Percentiles rank a stretch among this genome's conserved stretches.
Conservation (phyloP, 2,329 filamentous ascomycete genomes). For the Pseudocercospora crystallina region DNA sequence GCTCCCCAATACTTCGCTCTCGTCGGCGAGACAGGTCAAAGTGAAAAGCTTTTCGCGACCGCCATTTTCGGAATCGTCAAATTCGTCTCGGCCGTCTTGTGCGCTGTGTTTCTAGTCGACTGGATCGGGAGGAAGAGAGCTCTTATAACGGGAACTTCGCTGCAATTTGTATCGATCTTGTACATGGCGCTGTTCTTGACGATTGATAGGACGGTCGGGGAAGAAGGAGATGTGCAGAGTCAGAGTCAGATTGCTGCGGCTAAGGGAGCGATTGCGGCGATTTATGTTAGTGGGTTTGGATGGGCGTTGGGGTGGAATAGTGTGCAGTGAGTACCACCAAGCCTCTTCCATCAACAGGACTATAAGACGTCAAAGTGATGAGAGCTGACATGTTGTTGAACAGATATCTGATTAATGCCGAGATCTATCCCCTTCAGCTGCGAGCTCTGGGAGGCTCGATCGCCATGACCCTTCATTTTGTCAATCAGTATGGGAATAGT, state of each 20-base stretch:
- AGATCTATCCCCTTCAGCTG: constrained; percentile 72
- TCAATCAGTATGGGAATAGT: constrained; percentile 67
- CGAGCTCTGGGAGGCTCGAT: constrained; percentile 67
- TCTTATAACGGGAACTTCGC: constrained; percentile 40
- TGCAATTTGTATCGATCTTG: constrained; percentile 49
- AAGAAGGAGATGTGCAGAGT: constrained; percentile 49
- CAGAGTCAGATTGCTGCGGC: constrained; percentile 56
- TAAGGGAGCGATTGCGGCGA: constrained; percentile 57
- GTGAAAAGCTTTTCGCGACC: constrained; percentile 70
- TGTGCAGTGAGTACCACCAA: too few relatives aligned
- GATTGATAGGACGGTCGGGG: constrained; percentile 58
- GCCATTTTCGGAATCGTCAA: constrained; percentile 76
- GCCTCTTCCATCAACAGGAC: too few relatives aligned
- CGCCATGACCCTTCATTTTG: constrained; percentile 74
- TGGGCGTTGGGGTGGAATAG: constrained; percentile 58
- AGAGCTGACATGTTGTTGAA: too few relatives aligned
- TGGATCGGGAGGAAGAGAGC: constrained; percentile 63
- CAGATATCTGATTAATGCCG: constrained; percentile 74
- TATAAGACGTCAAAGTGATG: too few relatives aligned
- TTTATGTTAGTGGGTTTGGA: constrained; percentile 61
- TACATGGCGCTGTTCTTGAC: constrained; percentile 56
- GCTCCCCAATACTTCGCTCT: constrained; percentile 71
- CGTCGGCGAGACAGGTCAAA: constrained; percentile 64
- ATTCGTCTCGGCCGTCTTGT: constrained; percentile 63
- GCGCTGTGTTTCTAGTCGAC: constrained; percentile 76